Percentiles rank a stretch among this genome's conserved stretches.
Evolutionary conservation across 2,329 filamentous ascomycete genomes (phyloP).

Genomic region (Xylaria sp.): DNA sequence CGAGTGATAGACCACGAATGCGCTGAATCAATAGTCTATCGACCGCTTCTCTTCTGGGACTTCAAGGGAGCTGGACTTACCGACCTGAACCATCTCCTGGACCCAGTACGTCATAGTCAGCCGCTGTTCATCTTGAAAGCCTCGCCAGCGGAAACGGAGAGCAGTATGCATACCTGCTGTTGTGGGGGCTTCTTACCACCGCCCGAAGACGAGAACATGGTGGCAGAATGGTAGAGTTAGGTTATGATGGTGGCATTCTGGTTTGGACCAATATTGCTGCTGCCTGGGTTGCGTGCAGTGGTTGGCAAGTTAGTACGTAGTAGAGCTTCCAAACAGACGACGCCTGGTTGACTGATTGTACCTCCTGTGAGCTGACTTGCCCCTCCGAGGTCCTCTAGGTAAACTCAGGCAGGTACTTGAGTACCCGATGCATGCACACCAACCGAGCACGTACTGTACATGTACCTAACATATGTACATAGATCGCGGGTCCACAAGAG

Average conservation of each 20-base stretch:
- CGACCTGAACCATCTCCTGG: constrained; percentile 98
- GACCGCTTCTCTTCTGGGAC: constrained; percentile 18
- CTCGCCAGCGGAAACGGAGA: constrained; percentile 9
- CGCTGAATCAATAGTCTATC: constrained; percentile 32
- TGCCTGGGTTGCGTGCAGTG: not conserved
- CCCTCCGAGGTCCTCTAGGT: constrained; percentile 18
- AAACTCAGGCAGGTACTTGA: not conserved
- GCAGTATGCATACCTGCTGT: constrained; percentile 71
- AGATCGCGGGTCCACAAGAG: not conserved
- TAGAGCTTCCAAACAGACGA: constrained; percentile 16
- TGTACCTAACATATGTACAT: not conserved
- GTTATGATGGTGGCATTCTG: constrained; percentile 47
- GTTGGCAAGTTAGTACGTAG: constrained; percentile 4
- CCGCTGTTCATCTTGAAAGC: constrained; percentile 8
- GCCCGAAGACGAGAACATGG: constrained; percentile 73
- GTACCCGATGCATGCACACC: not conserved
- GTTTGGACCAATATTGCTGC: constrained; percentile 30
- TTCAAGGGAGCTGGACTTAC: constrained; percentile 64
- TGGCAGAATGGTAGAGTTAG: constrained; percentile 47
- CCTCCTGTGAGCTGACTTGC: constrained; percentile 17
- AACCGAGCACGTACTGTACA: not conserved
- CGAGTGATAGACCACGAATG: not conserved
- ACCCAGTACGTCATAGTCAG: constrained; percentile 59
- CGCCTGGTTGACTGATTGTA: not conserved
- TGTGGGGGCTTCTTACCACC: constrained; percentile 76